Evolutionary conservation across 768 basidiomycete species (phyloP).

Genomic region (Myochromella boudieri): DNA sequence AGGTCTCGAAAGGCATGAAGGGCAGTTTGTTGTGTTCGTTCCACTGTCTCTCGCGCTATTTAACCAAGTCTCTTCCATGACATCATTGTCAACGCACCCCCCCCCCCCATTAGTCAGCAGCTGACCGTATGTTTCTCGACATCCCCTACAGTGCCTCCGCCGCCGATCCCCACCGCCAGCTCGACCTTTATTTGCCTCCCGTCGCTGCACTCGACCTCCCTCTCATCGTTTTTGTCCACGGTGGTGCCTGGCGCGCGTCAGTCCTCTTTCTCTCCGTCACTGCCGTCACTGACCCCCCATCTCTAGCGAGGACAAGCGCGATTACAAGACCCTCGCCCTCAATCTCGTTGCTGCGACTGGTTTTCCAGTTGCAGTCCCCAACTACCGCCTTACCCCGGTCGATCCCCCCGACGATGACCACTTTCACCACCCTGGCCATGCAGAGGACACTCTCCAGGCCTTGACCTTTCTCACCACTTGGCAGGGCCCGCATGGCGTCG

Average conservation of each 20-base stretch:
- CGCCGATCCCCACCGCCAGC: constrained; percentile 38
- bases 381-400: constrained; percentile 69
- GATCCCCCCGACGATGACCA: constrained; percentile 31
- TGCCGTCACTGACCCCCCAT: constrained; percentile 3
- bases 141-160: constrained; percentile 36
- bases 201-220: constrained; percentile 4
- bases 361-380: constrained; percentile 67
- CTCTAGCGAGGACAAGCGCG: constrained; percentile 71
- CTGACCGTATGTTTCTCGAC: constrained; percentile 28
- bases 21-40: background rate
- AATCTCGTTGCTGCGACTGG: constrained; percentile 47
- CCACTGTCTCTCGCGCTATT: background rate
- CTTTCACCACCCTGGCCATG: constrained; percentile 70
- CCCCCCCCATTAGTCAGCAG: too few relatives aligned
- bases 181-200: constrained; percentile 54
- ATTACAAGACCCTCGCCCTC: constrained; percentile 55
- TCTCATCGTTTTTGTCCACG: constrained; percentile 74
- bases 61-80: background rate
- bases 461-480: constrained; percentile 57
- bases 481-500: constrained; percentile 31
- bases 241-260: constrained; percentile 83
- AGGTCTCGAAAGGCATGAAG: constrained; percentile 66
- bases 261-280: constrained; percentile 21
- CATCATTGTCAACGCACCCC: too few relatives aligned
- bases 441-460: constrained; percentile 61